Base-by-base conservation (phyloP, 352 stramenopile genomes). In the Pythium rhizo-oryzae region DNA sequence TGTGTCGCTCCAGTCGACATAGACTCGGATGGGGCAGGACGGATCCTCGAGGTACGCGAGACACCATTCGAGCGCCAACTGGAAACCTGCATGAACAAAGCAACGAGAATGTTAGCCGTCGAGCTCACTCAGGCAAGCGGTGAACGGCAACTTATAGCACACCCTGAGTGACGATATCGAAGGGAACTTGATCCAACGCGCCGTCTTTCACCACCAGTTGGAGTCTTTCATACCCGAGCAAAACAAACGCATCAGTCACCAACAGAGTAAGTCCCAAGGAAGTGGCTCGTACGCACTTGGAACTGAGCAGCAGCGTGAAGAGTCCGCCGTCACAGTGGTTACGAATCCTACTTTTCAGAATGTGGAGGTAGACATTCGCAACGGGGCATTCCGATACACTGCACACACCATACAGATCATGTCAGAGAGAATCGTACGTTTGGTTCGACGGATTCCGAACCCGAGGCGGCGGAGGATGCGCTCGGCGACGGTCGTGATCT, bases 331-430 rank as follows among this genome's bases (percentile, higher is more conserved):
- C 80, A 0, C 66, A 59, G 44, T 86, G 74, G 47, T 68, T 78
- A 19, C 68, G 59, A 18, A 85, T 70, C 67, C 82, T 80, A 71
- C 74, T 86, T 59, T 81, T 77, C 8, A 91, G 71, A 13, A 91
- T 82, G 46, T 89, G 82, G 8, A 82, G 63, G 59, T 83, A 85
- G n/a, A 79, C 71, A 49, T 84, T 87, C 19, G 80, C 72, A 9
- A 88, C 70, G 24, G 82, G 76, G 19, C 82, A 91, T 15, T 66
- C 60, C 8, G 59, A 66, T 24, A 23, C 39, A 8, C 66, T 63
- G 39, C 24, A 65, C 21, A 54, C 37, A 7, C 37, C 37, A 9
- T 18, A 18, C 37, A 18, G 37, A 18, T 43, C 9, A 9, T 43
- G 52, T 43, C 24, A 35, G 30, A n/a, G 51, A 30, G 18, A 6